These are phyloP conservation scores for Lumnitzera racemosa DNA, from an alignment of 345 rosid genomes.

Conservation along the genomic window DNA sequence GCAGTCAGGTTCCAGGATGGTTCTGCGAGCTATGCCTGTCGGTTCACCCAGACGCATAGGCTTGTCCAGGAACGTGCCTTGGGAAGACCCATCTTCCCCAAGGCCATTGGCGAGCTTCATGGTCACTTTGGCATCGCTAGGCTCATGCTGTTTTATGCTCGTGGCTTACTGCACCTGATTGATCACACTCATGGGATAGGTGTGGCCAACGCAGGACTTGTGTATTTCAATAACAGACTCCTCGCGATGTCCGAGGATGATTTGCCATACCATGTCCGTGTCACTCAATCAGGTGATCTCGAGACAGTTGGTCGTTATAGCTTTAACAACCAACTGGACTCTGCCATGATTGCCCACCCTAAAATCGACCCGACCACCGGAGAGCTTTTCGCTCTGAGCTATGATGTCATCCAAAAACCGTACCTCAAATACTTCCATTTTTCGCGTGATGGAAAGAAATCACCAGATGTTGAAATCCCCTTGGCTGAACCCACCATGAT, in stretches of 20 bases:
- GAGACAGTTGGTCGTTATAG: constrained; percentile 61
- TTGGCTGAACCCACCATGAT: constrained; percentile 75
- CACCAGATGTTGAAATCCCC: constrained; percentile 59
- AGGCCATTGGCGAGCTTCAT: constrained; percentile 87
- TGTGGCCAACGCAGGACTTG: constrained; percentile 83
- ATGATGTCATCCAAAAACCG: constrained; percentile 71
- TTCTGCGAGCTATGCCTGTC: constrained; percentile 64
- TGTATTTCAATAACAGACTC: constrained; percentile 57
- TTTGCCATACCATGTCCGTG: constrained; percentile 64
- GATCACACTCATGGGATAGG: constrained; percentile 68
- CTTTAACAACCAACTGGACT: constrained; percentile 47
- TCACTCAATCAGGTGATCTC: constrained; percentile 55
- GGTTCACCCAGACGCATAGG: constrained; percentile 73
- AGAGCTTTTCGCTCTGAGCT: constrained; percentile 69
- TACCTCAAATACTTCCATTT: constrained; percentile 67
- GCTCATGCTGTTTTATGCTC: constrained; percentile 62
- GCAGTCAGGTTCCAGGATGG: constrained; percentile 52
- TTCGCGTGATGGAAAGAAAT: constrained; percentile 55
- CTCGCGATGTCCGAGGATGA: constrained; percentile 93
- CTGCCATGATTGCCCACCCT: constrained; percentile 92
- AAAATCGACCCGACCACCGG: constrained; percentile 68
- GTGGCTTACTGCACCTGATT: constrained; percentile 55
- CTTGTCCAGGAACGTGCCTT: constrained; percentile 56
- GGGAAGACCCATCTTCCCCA: constrained; percentile 75
- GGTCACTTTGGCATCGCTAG: constrained; percentile 85